phyloP scores from a whole-genome alignment of 768 basidiomycete species.

The Lactifluus subvellereus region DNA sequence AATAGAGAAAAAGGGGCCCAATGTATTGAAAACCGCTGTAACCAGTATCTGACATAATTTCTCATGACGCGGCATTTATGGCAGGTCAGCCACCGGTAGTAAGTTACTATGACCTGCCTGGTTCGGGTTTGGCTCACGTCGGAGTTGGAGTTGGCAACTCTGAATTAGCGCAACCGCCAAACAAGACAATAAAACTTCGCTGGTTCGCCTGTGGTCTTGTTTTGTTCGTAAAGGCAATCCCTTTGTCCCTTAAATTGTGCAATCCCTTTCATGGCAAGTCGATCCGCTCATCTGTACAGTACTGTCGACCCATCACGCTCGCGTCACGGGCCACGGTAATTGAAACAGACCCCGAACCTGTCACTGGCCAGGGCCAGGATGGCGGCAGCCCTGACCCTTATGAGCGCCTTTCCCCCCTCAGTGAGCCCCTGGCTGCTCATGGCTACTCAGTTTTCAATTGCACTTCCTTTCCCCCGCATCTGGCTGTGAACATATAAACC shows the following conservation, averaged over 20 bases:
- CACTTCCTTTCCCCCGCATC: constrained; percentile 26
- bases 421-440: neutral
- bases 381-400: neutral
- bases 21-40: too few species aligned
- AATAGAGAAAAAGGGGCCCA: too few species aligned
- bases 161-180: too few species aligned
- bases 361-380: neutral
- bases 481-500: constrained; percentile 14
- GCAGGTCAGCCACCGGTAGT: too few species aligned
- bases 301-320: neutral
- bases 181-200: too few species aligned
- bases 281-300: neutral
- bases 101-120: too few species aligned
- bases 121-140: too few species aligned
- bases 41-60: too few species aligned
- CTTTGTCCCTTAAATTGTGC: constrained; percentile 26
- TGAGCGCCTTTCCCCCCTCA: neutral
- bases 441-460: neutral
- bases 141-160: too few species aligned
- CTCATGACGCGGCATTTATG: too few species aligned
- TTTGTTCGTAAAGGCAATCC: constrained; percentile 27
- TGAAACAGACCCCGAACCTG: neutral
- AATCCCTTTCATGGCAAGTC: constrained; percentile 5
- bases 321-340: neutral
- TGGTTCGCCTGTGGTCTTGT: constrained; percentile 14